These are phyloP conservation scores for Penicillium salamii DNA, from an alignment of 495 filamentous ascomycete genomes.

Conservation along the genomic window DNA sequence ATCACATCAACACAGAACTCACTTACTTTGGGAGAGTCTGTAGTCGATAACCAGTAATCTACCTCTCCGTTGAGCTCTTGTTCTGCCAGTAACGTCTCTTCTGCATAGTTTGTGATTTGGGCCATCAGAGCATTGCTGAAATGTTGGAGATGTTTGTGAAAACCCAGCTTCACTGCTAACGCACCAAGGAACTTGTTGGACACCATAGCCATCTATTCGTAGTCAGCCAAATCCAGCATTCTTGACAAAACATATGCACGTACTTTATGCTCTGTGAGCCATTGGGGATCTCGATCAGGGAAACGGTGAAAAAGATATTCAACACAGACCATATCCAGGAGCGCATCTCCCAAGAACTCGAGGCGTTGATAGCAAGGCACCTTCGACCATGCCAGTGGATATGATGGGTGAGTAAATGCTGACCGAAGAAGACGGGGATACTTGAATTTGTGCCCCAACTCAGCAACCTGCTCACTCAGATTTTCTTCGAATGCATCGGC, in stretches of 20 bases:
- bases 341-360: constrained; percentile 88
- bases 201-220: constrained; percentile 83
- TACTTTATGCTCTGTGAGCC: constrained; percentile 95
- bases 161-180: constrained; percentile 69
- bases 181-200: constrained; percentile 93
- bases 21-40: constrained; percentile 68
- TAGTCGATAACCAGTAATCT: constrained; percentile 75
- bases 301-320: constrained; percentile 73
- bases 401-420: constrained; percentile 87
- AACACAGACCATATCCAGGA: constrained; percentile 86
- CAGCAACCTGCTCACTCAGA: constrained; percentile 61
- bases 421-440: constrained; percentile 75
- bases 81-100: constrained; percentile 59
- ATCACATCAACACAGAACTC: not conserved
- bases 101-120: constrained; percentile 67
- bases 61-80: constrained; percentile 50
- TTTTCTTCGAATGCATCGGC: constrained; percentile 53
- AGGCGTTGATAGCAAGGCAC: constrained; percentile 89
- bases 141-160: constrained; percentile 70
- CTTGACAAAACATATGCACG: not conserved
- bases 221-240: constrained; percentile 4
- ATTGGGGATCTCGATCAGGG: constrained; percentile 83
- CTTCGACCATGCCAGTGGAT: constrained; percentile 64
- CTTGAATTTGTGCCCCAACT: constrained; percentile 76
- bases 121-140: constrained; percentile 56